Percentiles rank a stretch among this genome's conserved stretches.
Evolutionary conservation across 2,329 filamentous ascomycete genomes (phyloP).

Genomic region (Talaromyces sp.): DNA sequence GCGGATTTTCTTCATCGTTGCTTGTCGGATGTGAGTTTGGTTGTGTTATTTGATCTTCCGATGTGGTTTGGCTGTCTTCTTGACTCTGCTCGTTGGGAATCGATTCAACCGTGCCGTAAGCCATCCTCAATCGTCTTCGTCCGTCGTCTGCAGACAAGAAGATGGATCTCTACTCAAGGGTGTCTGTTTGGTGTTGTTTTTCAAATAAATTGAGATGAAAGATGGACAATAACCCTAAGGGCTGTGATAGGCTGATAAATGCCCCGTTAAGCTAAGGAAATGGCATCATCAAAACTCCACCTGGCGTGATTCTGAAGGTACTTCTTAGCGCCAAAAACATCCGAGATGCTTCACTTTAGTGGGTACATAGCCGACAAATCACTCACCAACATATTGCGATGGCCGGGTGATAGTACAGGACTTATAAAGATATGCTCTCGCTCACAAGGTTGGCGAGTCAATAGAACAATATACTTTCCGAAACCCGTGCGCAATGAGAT

Average conservation of each 20-base stretch:
- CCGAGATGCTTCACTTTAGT: background rate
- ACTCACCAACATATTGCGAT: background rate
- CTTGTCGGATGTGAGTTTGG: background rate
- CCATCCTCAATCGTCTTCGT: background rate
- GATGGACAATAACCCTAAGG: background rate
- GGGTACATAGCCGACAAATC: background rate
- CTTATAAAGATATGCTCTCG: background rate
- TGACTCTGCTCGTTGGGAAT: background rate
- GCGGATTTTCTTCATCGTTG: slow-evolving; percentile 7
- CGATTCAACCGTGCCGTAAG: background rate
- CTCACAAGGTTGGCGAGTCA: background rate
- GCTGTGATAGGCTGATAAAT: background rate
- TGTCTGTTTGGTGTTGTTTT: too few relatives aligned
- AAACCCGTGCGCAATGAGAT: background rate
- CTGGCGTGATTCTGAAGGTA: background rate
- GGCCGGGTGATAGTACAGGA: background rate
- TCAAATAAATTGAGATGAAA: background rate
- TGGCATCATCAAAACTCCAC: slow-evolving; percentile 1
- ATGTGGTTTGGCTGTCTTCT: background rate
- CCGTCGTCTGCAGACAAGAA: background rate
- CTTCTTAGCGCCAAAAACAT: background rate
- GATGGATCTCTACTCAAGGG: background rate
- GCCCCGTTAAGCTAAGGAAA: background rate
- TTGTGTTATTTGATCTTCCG: background rate
- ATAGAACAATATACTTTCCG: background rate